Conservation (phyloP, 306 rosid species). For the Fragaria ananassa region DNA sequence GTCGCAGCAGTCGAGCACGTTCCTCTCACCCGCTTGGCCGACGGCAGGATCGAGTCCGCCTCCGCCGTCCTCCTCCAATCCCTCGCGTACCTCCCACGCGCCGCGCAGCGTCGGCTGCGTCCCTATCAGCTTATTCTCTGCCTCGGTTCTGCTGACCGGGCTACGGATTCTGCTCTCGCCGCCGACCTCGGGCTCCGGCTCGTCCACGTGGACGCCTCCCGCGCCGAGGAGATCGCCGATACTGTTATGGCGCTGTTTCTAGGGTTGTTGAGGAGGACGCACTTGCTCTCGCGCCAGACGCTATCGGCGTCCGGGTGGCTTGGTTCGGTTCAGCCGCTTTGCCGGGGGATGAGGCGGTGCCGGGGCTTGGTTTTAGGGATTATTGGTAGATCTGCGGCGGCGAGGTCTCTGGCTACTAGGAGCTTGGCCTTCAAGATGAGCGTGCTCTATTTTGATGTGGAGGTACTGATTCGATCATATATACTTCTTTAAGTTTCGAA, state of each 20-base stretch:
- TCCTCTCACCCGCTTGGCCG: conserved; percentile 80
- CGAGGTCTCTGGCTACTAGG: conserved; percentile 80
- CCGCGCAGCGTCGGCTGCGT: conserved; percentile 97
- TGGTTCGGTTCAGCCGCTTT: conserved; percentile 95
- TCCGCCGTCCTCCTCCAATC: conserved; percentile 88
- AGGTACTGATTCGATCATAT: conserved; percentile 33
- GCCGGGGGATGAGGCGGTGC: conserved; percentile 97
- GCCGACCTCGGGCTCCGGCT: conserved; percentile 88
- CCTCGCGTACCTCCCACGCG: conserved; percentile 91
- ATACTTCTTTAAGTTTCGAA: background rate
- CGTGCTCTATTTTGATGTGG: conserved; percentile 80
- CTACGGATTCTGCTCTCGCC: conserved; percentile 83
- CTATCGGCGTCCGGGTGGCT: conserved; percentile 96
- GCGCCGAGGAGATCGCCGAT: conserved; percentile 96
- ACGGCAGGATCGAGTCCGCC: conserved; percentile 88
- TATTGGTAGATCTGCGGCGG: conserved; percentile 91
- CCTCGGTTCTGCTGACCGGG: conserved; percentile 88
- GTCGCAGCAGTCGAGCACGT: conserved; percentile 77
- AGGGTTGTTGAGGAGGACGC: conserved; percentile 91
- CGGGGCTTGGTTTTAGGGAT: conserved; percentile 93
- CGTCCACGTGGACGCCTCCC: conserved; percentile 79
- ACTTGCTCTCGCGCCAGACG: conserved; percentile 83
- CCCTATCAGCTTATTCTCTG: conserved; percentile 86
- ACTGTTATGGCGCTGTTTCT: conserved; percentile 94
- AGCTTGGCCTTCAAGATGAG: conserved; percentile 97